A percentile compares a stretch with the other conserved stretches of the same genome.
Conservation (phyloP, 2,329 filamentous ascomycete species). For the Pseudocercospora fijiensis region DNA sequence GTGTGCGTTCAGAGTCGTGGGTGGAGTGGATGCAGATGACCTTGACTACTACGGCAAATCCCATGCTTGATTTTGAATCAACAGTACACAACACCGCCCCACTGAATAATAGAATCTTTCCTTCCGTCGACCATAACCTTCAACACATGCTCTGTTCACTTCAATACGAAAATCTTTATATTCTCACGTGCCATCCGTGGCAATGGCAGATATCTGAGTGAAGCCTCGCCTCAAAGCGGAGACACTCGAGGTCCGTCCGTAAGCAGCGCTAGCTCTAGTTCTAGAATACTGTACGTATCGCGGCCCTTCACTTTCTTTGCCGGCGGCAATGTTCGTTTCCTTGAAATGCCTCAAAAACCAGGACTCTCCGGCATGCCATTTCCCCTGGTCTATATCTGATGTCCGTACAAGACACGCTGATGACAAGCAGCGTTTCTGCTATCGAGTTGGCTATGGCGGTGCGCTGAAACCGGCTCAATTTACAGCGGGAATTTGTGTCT, state of each 20-base stretch:
- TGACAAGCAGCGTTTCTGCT: not conserved
- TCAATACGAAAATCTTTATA: not conserved
- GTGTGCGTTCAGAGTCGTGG: conserved; percentile 2
- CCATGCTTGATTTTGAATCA: not conserved
- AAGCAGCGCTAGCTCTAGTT: not conserved
- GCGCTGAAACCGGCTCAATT: conserved; percentile 1
- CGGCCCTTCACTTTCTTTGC: not conserved
- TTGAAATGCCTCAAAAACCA: not conserved
- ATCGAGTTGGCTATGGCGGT: not conserved
- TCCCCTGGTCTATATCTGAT: not conserved
- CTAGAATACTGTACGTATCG: not conserved
- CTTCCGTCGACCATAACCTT: not conserved
- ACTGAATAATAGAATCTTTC: not conserved
- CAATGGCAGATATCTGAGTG: not conserved
- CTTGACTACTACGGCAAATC: not conserved
- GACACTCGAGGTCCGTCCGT: not conserved
- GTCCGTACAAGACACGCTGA: not conserved
- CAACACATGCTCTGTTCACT: not conserved
- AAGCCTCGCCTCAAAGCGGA: not conserved
- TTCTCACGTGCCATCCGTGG: not conserved
- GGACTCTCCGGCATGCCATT: not conserved
- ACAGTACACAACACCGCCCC: not conserved
- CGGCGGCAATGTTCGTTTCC: not conserved
- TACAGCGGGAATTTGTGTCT: not conserved
- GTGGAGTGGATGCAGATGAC: conserved; percentile 4